A percentile compares a stretch with the other conserved stretches of the same genome.
Evolutionary conservation across 1,284 basidiomycete species (phyloP).

Genomic region (Irpex rosettiformis): DNA sequence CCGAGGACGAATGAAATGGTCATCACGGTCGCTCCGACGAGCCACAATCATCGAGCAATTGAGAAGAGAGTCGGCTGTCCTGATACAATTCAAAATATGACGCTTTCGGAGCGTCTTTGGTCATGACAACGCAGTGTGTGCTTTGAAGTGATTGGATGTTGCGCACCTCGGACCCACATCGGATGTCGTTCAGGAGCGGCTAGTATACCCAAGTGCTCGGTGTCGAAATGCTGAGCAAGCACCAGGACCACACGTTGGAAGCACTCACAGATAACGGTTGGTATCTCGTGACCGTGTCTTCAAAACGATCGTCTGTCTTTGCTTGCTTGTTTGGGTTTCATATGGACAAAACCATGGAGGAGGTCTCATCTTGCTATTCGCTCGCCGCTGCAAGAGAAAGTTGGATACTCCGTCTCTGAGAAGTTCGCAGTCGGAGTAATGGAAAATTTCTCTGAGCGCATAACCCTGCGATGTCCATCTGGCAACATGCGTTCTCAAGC

Average conservation of each 20-base stretch:
- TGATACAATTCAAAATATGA: neutral
- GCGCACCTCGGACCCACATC: neutral
- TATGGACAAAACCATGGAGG: too few species aligned
- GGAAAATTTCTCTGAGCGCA: too few species aligned
- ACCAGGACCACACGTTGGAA: neutral
- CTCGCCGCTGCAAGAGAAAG: too few species aligned
- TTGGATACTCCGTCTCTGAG: too few species aligned
- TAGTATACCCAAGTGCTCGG: neutral
- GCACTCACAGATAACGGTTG: neutral
- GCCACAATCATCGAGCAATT: neutral
- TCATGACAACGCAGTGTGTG: slow-evolving; percentile 1
- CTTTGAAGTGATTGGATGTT: neutral
- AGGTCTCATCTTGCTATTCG: too few species aligned
- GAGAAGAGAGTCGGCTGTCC: neutral
- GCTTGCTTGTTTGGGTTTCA: too few species aligned
- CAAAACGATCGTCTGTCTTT: neutral
- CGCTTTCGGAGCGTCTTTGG: neutral
- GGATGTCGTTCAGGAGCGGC: neutral
- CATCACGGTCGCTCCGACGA: neutral
- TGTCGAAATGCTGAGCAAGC: neutral
- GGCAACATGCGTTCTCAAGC: too few species aligned
- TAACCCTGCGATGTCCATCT: too few species aligned
- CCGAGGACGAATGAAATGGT: neutral
- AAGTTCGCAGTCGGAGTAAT: too few species aligned
- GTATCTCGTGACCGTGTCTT: neutral